phyloP scores from a whole-genome alignment of 2,329 filamentous ascomycete species.

The Falciphora oryzae region DNA sequence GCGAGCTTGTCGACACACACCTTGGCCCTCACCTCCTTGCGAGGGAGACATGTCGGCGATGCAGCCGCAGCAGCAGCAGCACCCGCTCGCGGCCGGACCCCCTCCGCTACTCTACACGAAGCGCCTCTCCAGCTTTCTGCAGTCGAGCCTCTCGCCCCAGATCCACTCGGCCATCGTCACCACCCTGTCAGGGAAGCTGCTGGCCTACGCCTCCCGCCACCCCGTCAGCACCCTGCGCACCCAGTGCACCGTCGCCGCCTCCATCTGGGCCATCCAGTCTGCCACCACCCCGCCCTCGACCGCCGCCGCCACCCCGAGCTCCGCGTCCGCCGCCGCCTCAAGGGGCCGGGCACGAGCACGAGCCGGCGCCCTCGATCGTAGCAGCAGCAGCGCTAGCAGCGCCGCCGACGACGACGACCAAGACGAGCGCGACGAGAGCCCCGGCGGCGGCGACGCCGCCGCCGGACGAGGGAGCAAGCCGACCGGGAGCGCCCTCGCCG shows the following conservation, averaged over 20 bases:
- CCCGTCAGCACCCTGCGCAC: conserved; percentile 53
- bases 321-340: conserved; percentile 17
- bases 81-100: background rate
- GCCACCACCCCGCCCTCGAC: conserved; percentile 31
- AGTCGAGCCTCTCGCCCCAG: conserved; percentile 49
- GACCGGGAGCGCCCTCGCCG: conserved; percentile 5
- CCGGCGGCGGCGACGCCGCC: conserved; percentile 16
- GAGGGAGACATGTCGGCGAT: background rate
- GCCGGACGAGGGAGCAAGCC: background rate
- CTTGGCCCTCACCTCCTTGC: background rate
- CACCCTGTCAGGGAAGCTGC: conserved; percentile 55
- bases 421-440: conserved; percentile 19
- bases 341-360: conserved; percentile 7
- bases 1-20: background rate
- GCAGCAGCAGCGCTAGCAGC: conserved; percentile 15
- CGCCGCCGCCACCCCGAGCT: conserved; percentile 19
- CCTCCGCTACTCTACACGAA: conserved; percentile 60
- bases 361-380: conserved; percentile 16
- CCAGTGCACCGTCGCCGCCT: conserved; percentile 58
- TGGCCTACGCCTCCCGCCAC: conserved; percentile 53
- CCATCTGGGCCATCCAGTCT: conserved; percentile 54
- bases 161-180: conserved; percentile 56
- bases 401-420: conserved; percentile 17
- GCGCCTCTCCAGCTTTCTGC: conserved; percentile 56
- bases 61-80: background rate